Percentiles rank a stretch among this genome's conserved stretches.
phyloP scores from a whole-genome alignment of 495 filamentous ascomycete genomes.

The Aspergillus bridgeri region DNA sequence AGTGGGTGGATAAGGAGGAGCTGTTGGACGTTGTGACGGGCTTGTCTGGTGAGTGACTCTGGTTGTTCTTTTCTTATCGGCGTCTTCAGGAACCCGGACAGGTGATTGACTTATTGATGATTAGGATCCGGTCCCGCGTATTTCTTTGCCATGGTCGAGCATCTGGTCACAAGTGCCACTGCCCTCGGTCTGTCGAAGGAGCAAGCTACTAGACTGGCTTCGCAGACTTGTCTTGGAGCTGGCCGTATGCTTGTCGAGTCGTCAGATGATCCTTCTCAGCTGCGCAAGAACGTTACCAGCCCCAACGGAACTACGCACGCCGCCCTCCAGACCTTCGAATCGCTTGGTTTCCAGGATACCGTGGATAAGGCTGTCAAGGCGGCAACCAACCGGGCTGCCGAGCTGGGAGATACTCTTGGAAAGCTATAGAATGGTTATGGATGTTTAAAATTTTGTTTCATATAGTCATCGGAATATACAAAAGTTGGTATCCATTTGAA shows the following conservation, averaged over 20 bases:
- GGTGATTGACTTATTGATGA: not conserved
- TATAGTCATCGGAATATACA: no score
- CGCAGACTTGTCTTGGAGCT: slow-evolving; percentile 42
- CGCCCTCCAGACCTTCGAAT: slow-evolving; percentile 36
- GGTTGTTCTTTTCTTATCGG: no score
- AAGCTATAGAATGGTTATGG: slow-evolving; percentile 9
- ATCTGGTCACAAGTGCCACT: slow-evolving; percentile 37
- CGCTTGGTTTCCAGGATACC: slow-evolving; percentile 30
- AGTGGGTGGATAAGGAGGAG: slow-evolving; percentile 43
- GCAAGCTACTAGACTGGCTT: slow-evolving; percentile 38
- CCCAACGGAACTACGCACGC: slow-evolving; percentile 43
- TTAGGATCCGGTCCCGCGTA: slow-evolving; percentile 42
- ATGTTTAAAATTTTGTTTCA: no score
- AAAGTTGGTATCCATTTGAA: no score
- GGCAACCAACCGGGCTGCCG: slow-evolving; percentile 34
- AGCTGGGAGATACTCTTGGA: slow-evolving; percentile 26
- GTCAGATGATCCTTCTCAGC: slow-evolving; percentile 31
- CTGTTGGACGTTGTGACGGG: slow-evolving; percentile 41
- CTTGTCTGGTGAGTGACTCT: slow-evolving; percentile 33
- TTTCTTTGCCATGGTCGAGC: slow-evolving; percentile 47
- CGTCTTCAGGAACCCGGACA: not conserved
- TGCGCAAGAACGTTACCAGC: slow-evolving; percentile 44
- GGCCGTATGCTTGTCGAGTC: slow-evolving; percentile 41
- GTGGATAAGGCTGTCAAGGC: slow-evolving; percentile 40
- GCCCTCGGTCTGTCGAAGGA: slow-evolving; percentile 35